Evolutionary conservation across 1,139 yeast species (phyloP).

Genomic region (Debaryomyces sp.): DNA sequence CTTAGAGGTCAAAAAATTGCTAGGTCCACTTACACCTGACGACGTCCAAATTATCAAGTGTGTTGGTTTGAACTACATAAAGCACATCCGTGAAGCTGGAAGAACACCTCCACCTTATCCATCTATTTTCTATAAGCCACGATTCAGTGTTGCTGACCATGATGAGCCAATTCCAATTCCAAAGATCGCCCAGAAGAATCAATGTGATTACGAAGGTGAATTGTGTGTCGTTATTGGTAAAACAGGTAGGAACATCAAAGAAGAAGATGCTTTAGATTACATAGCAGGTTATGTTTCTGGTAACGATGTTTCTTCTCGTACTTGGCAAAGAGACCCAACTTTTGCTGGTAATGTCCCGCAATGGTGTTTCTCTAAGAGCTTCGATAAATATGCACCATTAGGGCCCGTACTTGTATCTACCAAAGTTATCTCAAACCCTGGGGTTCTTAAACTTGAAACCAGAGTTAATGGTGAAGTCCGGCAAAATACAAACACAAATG

Average conservation of each 20-base stretch:
- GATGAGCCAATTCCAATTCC: neutral
- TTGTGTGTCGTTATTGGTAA: neutral
- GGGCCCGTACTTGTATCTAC: slow-evolving; percentile 52
- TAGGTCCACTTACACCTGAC: neutral
- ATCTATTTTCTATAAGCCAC: neutral
- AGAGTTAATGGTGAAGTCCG: slow-evolving; percentile 18
- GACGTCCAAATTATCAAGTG: neutral
- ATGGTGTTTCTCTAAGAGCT: slow-evolving; percentile 54
- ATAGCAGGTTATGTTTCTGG: no score
- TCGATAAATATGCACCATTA: slow-evolving; percentile 57
- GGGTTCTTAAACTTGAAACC: slow-evolving; percentile 44
- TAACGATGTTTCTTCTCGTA: neutral
- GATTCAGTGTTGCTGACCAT: neutral
- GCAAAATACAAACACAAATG: neutral
- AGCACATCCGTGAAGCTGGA: neutral
- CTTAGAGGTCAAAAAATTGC: neutral
- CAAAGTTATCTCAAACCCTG: slow-evolving; percentile 30
- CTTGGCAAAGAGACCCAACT: neutral
- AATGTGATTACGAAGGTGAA: neutral
- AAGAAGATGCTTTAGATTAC: neutral
- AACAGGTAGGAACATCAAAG: neutral
- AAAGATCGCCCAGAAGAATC: neutral
- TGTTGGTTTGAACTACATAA: neutral
- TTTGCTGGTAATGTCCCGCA: slow-evolving; percentile 47
- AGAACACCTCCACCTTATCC: neutral